Percentiles rank a stretch among this genome's conserved stretches.
Conservation (phyloP, 257 asterid species). For the Solanum chmielewskii region DNA sequence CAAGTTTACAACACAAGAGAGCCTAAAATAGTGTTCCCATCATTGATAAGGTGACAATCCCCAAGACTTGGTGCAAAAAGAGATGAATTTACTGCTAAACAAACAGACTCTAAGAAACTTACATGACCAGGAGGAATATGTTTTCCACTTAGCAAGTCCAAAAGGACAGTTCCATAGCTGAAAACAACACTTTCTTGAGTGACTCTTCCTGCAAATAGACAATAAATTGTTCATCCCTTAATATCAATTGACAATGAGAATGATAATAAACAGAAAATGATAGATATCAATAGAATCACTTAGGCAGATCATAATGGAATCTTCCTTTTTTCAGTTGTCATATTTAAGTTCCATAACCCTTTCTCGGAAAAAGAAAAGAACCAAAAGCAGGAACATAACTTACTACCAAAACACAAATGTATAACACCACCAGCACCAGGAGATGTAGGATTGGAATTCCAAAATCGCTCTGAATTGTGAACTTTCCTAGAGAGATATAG, state of each 20-base stretch:
- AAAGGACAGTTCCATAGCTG: constrained; percentile 97
- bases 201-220: constrained; percentile 74
- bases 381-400: not conserved
- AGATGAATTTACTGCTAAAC: not conserved
- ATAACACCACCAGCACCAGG: not conserved
- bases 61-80: not conserved
- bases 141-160: constrained; percentile 98
- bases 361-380: not conserved
- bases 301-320: not conserved
- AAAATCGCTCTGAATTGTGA: not conserved
- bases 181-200: constrained; percentile 96
- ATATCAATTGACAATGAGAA: not conserved
- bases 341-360: not conserved
- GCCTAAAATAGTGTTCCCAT: not conserved
- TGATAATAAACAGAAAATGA: not conserved
- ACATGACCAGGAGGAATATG: constrained; percentile 99
- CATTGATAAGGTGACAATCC: not conserved
- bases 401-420: not conserved
- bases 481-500: not conserved
- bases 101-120: constrained; percentile 9
- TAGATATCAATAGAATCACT: not conserved
- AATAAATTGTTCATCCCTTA: not conserved
- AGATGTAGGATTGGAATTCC: not conserved
- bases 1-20: not conserved
- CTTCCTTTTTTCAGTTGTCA: not conserved